Base-by-base conservation (phyloP, 129 eudicot species). In the Centella asiatica region DNA sequence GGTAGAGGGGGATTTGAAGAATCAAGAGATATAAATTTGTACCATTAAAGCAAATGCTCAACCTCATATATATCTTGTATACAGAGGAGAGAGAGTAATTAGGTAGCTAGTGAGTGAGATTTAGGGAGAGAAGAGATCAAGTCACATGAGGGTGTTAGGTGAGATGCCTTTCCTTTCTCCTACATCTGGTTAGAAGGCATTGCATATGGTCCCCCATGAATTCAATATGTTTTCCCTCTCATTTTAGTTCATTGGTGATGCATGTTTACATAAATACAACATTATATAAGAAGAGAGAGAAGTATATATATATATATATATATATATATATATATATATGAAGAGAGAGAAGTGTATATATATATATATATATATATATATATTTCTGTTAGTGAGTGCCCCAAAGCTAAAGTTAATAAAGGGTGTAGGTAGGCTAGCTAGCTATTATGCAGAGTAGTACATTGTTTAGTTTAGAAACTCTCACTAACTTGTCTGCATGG, bases 401-500 rank as follows among this genome's bases (percentile, higher is more conserved):
- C 36, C 52, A 34, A 20, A 60, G 44, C 44, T 59, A 52, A 74
- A 74, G 73, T 44, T 39, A 28, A 31, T 36, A 66, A 73, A 66
- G 60, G 73, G 57, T 63, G 56, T 52, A 59, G 42, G n/a, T 22
- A 63, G 20, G 28, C 5, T 17, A 24, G 34, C 47, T 61, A 63
- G 71, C 66, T n/a, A n/a, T n/a, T n/a, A n/a, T n/a, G n/a, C n/a
- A n/a, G n/a, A n/a, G n/a, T n/a, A n/a, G n/a, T n/a, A n/a, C n/a
- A 65, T 6, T 32, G 81, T 71, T 70, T 42, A 73, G 61, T 56
- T 60, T 73, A 66, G 80, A 71, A 77, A 77, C 62, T 74, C 66
- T 66, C 69, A 72, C 70, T 62, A 51, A 74, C 60, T 78, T 83
- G 77, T 78, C 75, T 77, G 73, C 73, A 73, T 66, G 80, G 68